These are phyloP conservation scores for Kwoniella newhampshirensis DNA, from an alignment of 768 basidiomycete species.

Conservation along the genomic window DNA sequence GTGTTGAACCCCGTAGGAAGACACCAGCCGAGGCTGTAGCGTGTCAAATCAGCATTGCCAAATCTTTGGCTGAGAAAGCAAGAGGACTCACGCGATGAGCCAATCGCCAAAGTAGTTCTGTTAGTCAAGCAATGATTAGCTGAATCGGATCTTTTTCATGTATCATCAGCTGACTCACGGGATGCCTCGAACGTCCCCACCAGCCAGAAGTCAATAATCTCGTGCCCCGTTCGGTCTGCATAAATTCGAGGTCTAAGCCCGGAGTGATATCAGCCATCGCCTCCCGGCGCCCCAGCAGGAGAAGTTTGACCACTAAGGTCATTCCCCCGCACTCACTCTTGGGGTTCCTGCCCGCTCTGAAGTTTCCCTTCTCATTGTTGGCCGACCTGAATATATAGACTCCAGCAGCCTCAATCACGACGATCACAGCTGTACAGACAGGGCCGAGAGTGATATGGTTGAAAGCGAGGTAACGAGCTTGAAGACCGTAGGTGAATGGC, in stretches of 20 bases:
- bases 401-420: slow-evolving; percentile 68
- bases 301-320: no score
- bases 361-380: slow-evolving; percentile 94
- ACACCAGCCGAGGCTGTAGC: slow-evolving; percentile 68
- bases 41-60: neutral
- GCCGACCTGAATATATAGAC: slow-evolving; percentile 87
- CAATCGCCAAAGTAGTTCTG: slow-evolving; percentile 54
- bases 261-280: neutral
- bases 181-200: slow-evolving; percentile 95
- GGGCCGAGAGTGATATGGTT: slow-evolving; percentile 74
- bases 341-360: slow-evolving; percentile 87
- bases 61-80: neutral
- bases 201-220: slow-evolving; percentile 92
- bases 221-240: slow-evolving; percentile 79
- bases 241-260: slow-evolving; percentile 66
- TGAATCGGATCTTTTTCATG: neutral
- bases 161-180: slow-evolving; percentile 52
- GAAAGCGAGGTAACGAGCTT: slow-evolving; percentile 94
- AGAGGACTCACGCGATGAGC: slow-evolving; percentile 53
- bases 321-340: slow-evolving; percentile 64
- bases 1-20: slow-evolving; percentile 88
- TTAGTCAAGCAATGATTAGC: neutral
- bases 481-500: slow-evolving; percentile 88
- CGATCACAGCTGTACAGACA: slow-evolving; percentile 60
- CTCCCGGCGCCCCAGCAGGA: no score